phyloP scores from a whole-genome alignment of 768 basidiomycete species.

The Holtermannia corniformis region DNA sequence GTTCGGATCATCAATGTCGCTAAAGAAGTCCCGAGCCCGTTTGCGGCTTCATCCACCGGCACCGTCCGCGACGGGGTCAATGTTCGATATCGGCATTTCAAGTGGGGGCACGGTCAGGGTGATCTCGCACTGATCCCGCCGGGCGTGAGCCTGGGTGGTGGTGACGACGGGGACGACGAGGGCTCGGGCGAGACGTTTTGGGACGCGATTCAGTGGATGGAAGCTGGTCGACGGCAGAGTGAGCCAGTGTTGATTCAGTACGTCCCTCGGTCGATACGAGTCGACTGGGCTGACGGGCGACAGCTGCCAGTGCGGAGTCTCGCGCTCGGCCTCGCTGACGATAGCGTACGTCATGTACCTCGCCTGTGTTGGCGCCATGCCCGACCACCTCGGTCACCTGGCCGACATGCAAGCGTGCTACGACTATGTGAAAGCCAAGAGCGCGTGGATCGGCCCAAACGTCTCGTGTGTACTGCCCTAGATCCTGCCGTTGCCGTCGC shows the following conservation, averaged over 20 bases:
- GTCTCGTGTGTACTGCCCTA: slow-evolving; percentile 27
- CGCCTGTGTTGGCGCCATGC: slow-evolving; percentile 25
- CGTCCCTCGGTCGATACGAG: slow-evolving; percentile 12
- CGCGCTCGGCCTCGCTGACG: slow-evolving; percentile 35
- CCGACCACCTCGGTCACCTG: slow-evolving; percentile 20
- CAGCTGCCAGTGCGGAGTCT: slow-evolving; percentile 42
- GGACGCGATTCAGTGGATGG: slow-evolving; percentile 31
- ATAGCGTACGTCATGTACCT: slow-evolving; percentile 40
- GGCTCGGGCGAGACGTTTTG: slow-evolving; percentile 24
- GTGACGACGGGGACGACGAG: slow-evolving; percentile 3
- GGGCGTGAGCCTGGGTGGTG: slow-evolving; percentile 7
- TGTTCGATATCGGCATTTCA: slow-evolving; percentile 34
- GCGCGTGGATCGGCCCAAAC: slow-evolving; percentile 36
- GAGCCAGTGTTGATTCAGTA: slow-evolving; percentile 40
- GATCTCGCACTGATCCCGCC: slow-evolving; percentile 25
- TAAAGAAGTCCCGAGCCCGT: slow-evolving; percentile 36
- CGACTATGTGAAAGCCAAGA: slow-evolving; percentile 35
- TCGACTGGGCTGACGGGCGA: neutral
- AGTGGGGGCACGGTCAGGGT: slow-evolving; percentile 38
- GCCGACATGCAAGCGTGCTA: slow-evolving; percentile 39
- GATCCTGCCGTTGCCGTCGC: neutral
- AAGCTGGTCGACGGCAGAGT: slow-evolving; percentile 17
- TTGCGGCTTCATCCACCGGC: neutral
- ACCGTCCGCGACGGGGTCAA: slow-evolving; percentile 7
- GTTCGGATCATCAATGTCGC: slow-evolving; percentile 39